phyloP scores from a whole-genome alignment of 2,329 filamentous ascomycete genomes.

The Cylindrodendrum hubeiense region DNA sequence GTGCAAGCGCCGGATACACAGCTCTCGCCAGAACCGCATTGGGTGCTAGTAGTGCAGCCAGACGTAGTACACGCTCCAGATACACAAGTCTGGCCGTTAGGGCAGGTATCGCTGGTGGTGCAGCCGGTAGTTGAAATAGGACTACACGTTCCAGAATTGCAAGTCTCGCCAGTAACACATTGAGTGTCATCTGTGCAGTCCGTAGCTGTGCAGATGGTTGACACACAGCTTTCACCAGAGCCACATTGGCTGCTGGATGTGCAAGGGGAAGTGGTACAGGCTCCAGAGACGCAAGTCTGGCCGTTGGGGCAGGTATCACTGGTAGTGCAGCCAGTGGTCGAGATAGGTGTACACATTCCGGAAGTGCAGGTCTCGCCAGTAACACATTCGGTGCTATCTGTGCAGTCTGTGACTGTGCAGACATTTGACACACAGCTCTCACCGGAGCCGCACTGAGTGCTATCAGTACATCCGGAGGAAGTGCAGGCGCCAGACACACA shows the following conservation, averaged over 20 bases:
- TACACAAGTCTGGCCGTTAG: not conserved
- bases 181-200: not conserved
- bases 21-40: not conserved
- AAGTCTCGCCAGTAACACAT: conserved; percentile 1
- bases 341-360: too few relatives aligned
- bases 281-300: not conserved
- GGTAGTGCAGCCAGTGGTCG: too few relatives aligned
- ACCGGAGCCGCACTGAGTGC: not conserved
- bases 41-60: not conserved
- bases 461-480: not conserved
- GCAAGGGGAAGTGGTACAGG: not conserved
- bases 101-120: not conserved
- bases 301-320: not conserved
- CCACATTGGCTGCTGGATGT: not conserved
- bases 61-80: not conserved
- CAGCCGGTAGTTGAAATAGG: not conserved
- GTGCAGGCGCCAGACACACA: conserved; percentile 6
- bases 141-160: not conserved
- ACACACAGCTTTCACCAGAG: not conserved
- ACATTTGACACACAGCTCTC: not conserved
- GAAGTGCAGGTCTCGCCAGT: not conserved
- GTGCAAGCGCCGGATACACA: too few relatives aligned
- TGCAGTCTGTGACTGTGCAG: not conserved
- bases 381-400: not conserved
- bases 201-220: not conserved